Conservation (phyloP, 1,139 yeast genomes). For the Pichia norvegensis region DNA sequence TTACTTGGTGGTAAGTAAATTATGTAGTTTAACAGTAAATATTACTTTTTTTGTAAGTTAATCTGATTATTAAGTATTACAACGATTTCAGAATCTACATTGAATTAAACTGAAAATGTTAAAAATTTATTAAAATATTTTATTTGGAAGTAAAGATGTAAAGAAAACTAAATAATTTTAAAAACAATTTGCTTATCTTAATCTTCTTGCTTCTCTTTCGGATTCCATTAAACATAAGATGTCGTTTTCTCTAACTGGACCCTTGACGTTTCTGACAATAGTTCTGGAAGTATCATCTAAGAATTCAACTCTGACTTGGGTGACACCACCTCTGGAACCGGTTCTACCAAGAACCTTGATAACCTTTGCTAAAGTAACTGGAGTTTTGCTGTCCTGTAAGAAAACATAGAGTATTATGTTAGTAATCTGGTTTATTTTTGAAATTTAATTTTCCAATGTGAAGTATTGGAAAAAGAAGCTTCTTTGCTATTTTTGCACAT, state of each 20-base stretch:
- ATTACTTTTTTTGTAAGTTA: too few relatives aligned
- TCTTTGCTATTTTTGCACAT: too few relatives aligned
- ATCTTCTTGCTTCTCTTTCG: conserved; percentile 96
- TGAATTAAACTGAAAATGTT: too few relatives aligned
- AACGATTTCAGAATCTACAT: too few relatives aligned
- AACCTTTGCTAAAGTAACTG: conserved; percentile 98
- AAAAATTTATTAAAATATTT: not conserved
- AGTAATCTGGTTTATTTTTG: too few relatives aligned
- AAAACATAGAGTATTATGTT: conserved; percentile 6
- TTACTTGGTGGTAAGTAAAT: conserved; percentile 38
- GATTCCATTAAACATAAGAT: conserved; percentile 99
- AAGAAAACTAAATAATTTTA: conserved; percentile 2
- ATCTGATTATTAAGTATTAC: too few relatives aligned
- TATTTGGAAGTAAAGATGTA: not conserved
- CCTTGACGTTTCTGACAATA: conserved; percentile 99
- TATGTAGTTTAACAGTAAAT: not conserved
- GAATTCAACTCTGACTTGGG: conserved; percentile 99
- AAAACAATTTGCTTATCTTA: conserved; percentile 42
- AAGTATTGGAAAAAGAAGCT: too few relatives aligned
- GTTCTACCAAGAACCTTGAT: conserved; percentile 99
- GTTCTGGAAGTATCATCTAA: conserved; percentile 97
- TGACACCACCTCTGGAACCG: conserved; percentile 99
- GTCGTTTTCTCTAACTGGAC: conserved; percentile 99
- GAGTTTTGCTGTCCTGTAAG: conserved; percentile 72
- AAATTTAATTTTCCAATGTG: too few relatives aligned